Evolutionary conservation across 495 filamentous ascomycete species (phyloP).

Genomic region (Penicillium alfredii): DNA sequence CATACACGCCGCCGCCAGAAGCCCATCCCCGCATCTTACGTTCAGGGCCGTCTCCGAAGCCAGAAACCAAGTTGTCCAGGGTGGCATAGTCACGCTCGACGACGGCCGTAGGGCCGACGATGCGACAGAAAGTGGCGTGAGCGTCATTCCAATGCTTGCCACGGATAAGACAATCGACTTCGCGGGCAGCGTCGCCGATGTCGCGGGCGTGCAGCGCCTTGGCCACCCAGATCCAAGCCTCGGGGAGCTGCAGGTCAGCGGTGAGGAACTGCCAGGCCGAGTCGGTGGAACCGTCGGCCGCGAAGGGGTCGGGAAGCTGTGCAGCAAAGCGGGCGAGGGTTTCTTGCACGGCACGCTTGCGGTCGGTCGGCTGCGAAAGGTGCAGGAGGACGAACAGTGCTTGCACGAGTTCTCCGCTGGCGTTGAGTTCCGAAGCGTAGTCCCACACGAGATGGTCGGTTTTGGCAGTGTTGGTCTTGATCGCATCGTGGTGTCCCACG

Average conservation of each 20-base stretch:
- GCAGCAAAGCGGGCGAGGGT: conserved; percentile 55
- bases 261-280: conserved; percentile 51
- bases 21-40: conserved; percentile 58
- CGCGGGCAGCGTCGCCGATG: conserved; percentile 54
- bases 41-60: conserved; percentile 54
- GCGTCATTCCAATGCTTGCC: conserved; percentile 74
- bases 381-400: conserved; percentile 74
- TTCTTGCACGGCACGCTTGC: conserved; percentile 61
- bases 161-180: conserved; percentile 69
- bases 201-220: conserved; percentile 76
- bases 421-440: conserved; percentile 67
- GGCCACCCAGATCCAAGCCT: conserved; percentile 76
- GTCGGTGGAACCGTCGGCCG: conserved; percentile 42
- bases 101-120: conserved; percentile 72
- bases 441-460: conserved; percentile 61
- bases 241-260: conserved; percentile 59
- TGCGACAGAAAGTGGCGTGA: conserved; percentile 68
- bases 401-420: conserved; percentile 58
- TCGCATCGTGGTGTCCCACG: conserved; percentile 39
- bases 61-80: conserved; percentile 56
- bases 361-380: conserved; percentile 56
- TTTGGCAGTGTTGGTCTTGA: conserved; percentile 33
- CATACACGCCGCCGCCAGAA: conserved; percentile 72
- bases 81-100: conserved; percentile 69
- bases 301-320: conserved; percentile 48